A percentile compares a stretch with the other conserved stretches of the same genome.
Evolutionary conservation across 2,329 filamentous ascomycete genomes (phyloP).

Genomic region (Xylariales sp.): DNA sequence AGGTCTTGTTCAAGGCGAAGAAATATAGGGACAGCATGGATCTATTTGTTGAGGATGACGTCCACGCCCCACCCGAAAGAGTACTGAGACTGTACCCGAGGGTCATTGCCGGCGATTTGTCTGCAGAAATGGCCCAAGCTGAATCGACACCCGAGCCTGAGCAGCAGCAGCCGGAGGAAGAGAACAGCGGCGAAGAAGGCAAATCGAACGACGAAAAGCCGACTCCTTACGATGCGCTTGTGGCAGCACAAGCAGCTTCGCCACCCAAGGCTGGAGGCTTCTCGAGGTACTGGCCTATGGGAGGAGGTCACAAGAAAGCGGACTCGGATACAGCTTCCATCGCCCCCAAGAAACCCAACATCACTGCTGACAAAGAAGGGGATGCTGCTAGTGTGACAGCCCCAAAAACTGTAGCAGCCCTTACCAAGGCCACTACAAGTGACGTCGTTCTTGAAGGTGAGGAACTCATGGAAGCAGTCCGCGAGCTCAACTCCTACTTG

Average conservation of each 20-base stretch:
- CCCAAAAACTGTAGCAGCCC: not conserved
- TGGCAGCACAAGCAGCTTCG: slow-evolving; percentile 23
- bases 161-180: slow-evolving; percentile 31
- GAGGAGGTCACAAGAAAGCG: slow-evolving; percentile 36
- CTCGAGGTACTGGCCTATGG: slow-evolving; percentile 47
- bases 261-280: slow-evolving; percentile 42
- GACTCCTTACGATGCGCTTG: slow-evolving; percentile 18
- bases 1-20: slow-evolving; percentile 72
- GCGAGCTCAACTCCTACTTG: slow-evolving; percentile 81
- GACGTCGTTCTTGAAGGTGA: slow-evolving; percentile 64
- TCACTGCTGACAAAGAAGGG: slow-evolving; percentile 37
- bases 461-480: slow-evolving; percentile 75
- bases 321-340: slow-evolving; percentile 56
- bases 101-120: slow-evolving; percentile 77
- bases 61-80: slow-evolving; percentile 82
- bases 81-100: slow-evolving; percentile 82
- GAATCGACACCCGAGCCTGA: slow-evolving; percentile 43
- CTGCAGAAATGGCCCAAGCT: slow-evolving; percentile 44
- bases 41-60: slow-evolving; percentile 76
- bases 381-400: slow-evolving; percentile 51
- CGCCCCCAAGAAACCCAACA: slow-evolving; percentile 49
- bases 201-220: slow-evolving; percentile 28
- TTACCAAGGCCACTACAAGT: slow-evolving; percentile 34
- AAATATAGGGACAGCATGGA: slow-evolving; percentile 86
- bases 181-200: slow-evolving; percentile 27